These are phyloP conservation scores for Huntiella moniliformis DNA, from an alignment of 2,329 filamentous ascomycete genomes.

Conservation along the genomic window DNA sequence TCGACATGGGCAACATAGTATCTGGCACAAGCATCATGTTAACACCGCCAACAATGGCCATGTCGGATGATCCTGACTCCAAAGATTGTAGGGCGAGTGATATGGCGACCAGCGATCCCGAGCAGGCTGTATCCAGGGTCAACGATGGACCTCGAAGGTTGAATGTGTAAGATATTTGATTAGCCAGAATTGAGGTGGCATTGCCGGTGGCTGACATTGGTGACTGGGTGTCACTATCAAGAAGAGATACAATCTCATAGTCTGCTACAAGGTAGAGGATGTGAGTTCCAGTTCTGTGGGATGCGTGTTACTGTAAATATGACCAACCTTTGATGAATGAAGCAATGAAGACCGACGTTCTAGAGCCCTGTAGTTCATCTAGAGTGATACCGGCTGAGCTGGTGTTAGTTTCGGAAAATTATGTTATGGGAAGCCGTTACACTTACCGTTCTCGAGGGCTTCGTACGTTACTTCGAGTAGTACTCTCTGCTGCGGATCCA, in stretches of 20 bases:
- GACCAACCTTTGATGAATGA: conserved; percentile 29
- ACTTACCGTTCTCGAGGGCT: conserved; percentile 29
- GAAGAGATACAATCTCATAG: conserved; percentile 30
- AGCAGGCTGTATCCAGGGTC: conserved; percentile 41
- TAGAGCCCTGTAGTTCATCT: conserved; percentile 25
- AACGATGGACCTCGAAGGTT: conserved; percentile 36
- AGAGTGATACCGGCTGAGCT: conserved; percentile 24
- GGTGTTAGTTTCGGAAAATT: not conserved
- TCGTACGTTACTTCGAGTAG: conserved; percentile 32
- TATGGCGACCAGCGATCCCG: conserved; percentile 33
- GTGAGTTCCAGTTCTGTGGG: not conserved
- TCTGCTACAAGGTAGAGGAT: conserved; percentile 17
- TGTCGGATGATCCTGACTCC: conserved; percentile 22
- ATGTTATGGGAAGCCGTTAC: not conserved
- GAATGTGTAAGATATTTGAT: conserved; percentile 36
- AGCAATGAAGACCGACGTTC: conserved; percentile 30
- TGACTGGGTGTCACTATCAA: conserved; percentile 30
- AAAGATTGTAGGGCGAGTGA: conserved; percentile 30
- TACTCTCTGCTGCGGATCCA: conserved; percentile 35
- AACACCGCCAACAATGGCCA: conserved; percentile 29
- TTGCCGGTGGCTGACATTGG: conserved; percentile 35
- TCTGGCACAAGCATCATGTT: conserved; percentile 35
- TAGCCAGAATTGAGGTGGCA: conserved; percentile 33
- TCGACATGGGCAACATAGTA: conserved; percentile 36
- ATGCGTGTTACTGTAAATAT: conserved; percentile 4